A percentile compares a stretch with the other conserved stretches of the same genome.
Conservation (phyloP, 2,329 filamentous ascomycete species). For the Alternaria consortialis region DNA sequence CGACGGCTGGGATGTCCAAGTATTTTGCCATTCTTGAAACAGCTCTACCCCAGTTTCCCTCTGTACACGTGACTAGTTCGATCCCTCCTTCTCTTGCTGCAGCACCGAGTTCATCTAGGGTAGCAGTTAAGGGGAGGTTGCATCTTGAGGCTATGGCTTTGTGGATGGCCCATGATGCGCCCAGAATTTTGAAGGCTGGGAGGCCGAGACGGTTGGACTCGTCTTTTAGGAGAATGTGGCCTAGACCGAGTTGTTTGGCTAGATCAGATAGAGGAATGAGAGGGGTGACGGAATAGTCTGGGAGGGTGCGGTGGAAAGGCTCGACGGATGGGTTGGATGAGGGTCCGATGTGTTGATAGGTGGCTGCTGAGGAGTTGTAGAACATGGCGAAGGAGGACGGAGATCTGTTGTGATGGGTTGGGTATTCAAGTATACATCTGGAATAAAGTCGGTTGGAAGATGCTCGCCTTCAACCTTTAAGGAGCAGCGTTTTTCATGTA, state of each 20-base stretch:
- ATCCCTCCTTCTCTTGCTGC: conserved; percentile 25
- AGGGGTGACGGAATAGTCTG: conserved; percentile 64
- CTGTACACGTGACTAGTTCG: conserved; percentile 71
- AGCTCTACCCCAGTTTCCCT: conserved; percentile 80
- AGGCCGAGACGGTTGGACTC: conserved; percentile 74
- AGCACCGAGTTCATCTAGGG: conserved; percentile 57
- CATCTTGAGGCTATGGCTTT: conserved; percentile 62
- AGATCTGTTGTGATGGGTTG: not conserved
- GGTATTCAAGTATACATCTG: not conserved
- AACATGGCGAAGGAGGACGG: conserved; percentile 23
- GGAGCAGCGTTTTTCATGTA: not conserved
- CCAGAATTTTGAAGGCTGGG: conserved; percentile 81
- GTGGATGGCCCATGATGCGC: conserved; percentile 77
- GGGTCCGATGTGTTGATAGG: conserved; percentile 29
- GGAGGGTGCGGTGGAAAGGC: conserved; percentile 67
- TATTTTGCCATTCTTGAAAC: conserved; percentile 72
- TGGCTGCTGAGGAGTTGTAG: conserved; percentile 38
- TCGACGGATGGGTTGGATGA: conserved; percentile 30
- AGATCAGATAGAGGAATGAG: conserved; percentile 63
- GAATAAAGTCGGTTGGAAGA: not conserved
- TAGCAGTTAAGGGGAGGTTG: conserved; percentile 53
- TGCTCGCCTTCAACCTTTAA: not conserved
- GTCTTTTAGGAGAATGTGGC: conserved; percentile 72
- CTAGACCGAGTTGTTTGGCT: conserved; percentile 63
- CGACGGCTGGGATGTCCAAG: conserved; percentile 63